Percentiles rank a stretch among this genome's conserved stretches.
phyloP scores from a whole-genome alignment of 192 early-diverging fungal species.

The Coemansia sp. region DNA sequence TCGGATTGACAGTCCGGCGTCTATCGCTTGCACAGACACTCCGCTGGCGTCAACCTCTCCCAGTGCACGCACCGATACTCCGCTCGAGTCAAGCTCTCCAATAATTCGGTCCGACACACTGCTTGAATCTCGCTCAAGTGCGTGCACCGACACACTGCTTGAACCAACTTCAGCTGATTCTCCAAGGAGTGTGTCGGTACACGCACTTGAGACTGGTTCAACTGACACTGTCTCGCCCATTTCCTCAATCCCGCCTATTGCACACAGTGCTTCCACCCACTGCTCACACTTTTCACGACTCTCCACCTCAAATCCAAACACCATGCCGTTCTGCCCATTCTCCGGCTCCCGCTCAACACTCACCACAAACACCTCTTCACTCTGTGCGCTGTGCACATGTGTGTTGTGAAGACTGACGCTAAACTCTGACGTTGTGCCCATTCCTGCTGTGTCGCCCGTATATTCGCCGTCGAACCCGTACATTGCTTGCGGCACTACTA shows the following conservation, averaged over 20 bases:
- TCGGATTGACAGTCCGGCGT: constrained; percentile 3
- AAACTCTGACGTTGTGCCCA: not conserved
- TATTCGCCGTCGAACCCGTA: not conserved
- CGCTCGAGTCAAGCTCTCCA: not conserved
- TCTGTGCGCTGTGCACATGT: not conserved
- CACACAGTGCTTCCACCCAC: constrained; percentile 22
- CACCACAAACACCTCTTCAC: not conserved
- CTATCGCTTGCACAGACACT: not conserved
- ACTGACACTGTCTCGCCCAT: not conserved
- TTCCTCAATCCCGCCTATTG: constrained; percentile 11
- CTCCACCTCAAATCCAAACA: constrained; percentile 20
- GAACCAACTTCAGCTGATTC: no score
- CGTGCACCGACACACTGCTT: not conserved
- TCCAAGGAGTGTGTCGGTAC: no score
- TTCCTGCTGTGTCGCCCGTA: not conserved
- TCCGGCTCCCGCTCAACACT: constrained; percentile 3
- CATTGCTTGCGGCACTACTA: constrained; percentile 1
- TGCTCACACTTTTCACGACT: not conserved
- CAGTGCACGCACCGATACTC: not conserved
- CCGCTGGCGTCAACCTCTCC: not conserved
- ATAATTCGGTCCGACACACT: not conserved
- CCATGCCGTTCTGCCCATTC: not conserved
- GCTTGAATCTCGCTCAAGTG: not conserved
- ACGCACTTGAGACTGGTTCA: no score
- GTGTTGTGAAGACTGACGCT: not conserved